Evolutionary conservation across 2,329 filamentous ascomycete species (phyloP), one percentile per base, ranked within the genome.

Genomic region (Stagonosporopsis cucurbitacearum): DNA sequence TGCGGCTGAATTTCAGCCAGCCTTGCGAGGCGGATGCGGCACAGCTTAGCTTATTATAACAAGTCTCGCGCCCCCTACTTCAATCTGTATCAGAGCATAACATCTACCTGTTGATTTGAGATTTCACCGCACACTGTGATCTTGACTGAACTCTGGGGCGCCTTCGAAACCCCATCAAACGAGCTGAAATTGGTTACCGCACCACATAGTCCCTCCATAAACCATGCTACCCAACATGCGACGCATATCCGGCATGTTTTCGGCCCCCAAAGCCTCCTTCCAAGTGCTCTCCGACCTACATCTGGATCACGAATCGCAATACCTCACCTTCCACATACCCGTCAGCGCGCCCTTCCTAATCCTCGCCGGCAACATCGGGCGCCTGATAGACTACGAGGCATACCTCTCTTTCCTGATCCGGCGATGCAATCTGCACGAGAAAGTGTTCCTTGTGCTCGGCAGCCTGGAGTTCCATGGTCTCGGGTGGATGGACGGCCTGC

Each of bases 281-380:
- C 71, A 74, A 41, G 51, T 74, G 17, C 62, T 73, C 35, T 73
- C 70, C 8, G 72, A 75, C 51, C 66, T 74, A 7, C 58, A 74
- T 40, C 54, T 74, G 12, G 62, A 72, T 44, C 53, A 68, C 58
- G 65, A 66, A 19, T 60, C 60, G 3, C 68, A 72, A 62, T 72
- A 73, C 47, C 62, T 68, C 15, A 63, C 67, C 11, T 73, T 72
- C 55, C 64, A 72, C 60, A 65, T 73, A 35, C 69, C 69, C 0
- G 62, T 67, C 13, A 53, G 54, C 12, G 69, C 70, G 5, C 65
- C 68, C 1, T 67, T 67, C 39, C 48, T 73, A 1, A 69, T 72
- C 25, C 70, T 73, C 13, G 69, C 64, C 1, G 70, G 71, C 19
- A 70, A 73, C 49, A 65, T 71, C 15, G 70, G 71, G 15, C 66